These are phyloP conservation scores for Zygosaccharomyces sapae DNA, from an alignment of 1,139 yeast genomes.

Conservation along the genomic window DNA sequence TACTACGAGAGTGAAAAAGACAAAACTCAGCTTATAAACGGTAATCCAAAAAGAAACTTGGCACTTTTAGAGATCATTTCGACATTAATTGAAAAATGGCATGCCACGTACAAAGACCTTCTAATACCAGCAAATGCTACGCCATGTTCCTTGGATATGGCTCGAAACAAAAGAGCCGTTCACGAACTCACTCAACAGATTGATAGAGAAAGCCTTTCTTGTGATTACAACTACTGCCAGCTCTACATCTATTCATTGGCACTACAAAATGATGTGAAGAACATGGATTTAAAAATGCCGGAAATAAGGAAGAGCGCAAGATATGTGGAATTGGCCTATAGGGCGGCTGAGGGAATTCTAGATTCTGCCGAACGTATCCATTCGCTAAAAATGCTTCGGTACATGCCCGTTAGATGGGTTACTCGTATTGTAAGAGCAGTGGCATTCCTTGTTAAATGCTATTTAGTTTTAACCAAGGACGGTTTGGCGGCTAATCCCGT, in stretches of 20 bases:
- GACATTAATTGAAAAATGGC: slow-evolving; percentile 79
- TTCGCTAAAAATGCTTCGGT: slow-evolving; percentile 56
- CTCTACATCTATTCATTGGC: slow-evolving; percentile 82
- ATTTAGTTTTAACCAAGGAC: slow-evolving; percentile 56
- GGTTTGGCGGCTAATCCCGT: slow-evolving; percentile 27
- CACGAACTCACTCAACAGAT: slow-evolving; percentile 43
- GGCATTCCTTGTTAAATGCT: slow-evolving; percentile 84
- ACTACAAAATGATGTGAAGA: slow-evolving; percentile 45
- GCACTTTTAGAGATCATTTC: slow-evolving; percentile 68
- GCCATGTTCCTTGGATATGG: slow-evolving; percentile 21
- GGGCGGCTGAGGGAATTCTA: slow-evolving; percentile 77
- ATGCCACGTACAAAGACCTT: slow-evolving; percentile 53
- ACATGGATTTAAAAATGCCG: slow-evolving; percentile 49
- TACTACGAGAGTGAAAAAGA: slow-evolving; percentile 60
- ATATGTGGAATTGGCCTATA: slow-evolving; percentile 76
- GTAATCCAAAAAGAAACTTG: slow-evolving; percentile 60
- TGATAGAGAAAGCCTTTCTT: slow-evolving; percentile 66
- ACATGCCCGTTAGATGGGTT: slow-evolving; percentile 89
- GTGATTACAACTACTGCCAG: slow-evolving; percentile 81
- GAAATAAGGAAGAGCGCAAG: slow-evolving; percentile 71
- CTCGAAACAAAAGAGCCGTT: slow-evolving; percentile 35
- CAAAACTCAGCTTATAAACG: slow-evolving; percentile 15
- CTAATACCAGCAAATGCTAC: slow-evolving; percentile 43
- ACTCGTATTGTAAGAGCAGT: slow-evolving; percentile 86
- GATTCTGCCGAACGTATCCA: slow-evolving; percentile 70